Base-by-base conservation (phyloP, 2,329 filamentous ascomycete genomes). In the Dothistroma septosporum region DNA sequence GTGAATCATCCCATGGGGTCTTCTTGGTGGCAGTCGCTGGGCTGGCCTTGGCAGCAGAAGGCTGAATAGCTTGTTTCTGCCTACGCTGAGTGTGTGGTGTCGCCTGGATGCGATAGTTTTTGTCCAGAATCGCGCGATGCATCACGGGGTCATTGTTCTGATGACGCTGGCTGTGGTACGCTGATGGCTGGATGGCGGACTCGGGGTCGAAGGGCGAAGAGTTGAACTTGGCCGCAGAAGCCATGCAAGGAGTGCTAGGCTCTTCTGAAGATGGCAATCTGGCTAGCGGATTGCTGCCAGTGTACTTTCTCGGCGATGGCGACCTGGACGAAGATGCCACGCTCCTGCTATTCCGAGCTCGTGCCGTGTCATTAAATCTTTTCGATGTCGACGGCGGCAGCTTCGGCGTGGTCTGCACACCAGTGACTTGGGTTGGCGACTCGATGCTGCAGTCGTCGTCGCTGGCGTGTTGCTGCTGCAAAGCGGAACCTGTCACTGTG, bases 81-180 rank as follows among this genome's bases (percentile, higher is more conserved):
- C 64, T 63, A n/a, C 65, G 69, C 57, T 69, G 68, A 32, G 68
- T 71, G 70, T 94, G 87, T 0, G 94, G 94, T 9, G 94, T 99
- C 6, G 93, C 91, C 75, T 95, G 91, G 24, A 99, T 83, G 33
- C 93, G 90, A 78, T 96, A 99, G 60, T 90, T 97, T 77, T 95
- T 97, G 79, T 97, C 92, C 5, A 96, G 85, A n/a, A 97, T 58
- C 11, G 58, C 82, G 31, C 89, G 90, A 74, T 97, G 93, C 46
- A 99, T 83, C 9, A 97, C 81, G 2, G 90, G 90, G 72, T 97
- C 91, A 62, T 86, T 84, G 69, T 76, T 79, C 61, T 73, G 73
- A 12, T 71, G 66, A 37, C 69, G 70, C 55, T 77, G 76, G 24
- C 49, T 59, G 19, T 55, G 62, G 24, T 35, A 53, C 19, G 59